Base-by-base conservation (phyloP, 352 stramenopile species). In the Pythium brassicae region DNA sequence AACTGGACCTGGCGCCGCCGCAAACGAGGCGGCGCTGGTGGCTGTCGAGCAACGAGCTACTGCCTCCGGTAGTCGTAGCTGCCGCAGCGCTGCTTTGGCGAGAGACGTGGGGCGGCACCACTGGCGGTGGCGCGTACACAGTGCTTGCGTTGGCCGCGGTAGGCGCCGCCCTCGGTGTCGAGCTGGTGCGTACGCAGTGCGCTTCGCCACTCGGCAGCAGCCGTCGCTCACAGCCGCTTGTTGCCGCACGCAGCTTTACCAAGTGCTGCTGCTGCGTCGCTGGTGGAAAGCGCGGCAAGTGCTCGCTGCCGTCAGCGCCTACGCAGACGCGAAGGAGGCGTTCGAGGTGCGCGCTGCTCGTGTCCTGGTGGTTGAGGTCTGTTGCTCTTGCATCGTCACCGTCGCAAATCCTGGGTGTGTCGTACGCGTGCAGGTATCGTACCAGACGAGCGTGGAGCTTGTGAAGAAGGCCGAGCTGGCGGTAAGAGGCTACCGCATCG, bases 381-480 rank as follows among this genome's bases (percentile, higher is more conserved):
- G 11, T 23, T 40, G n/a, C 20, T n/a, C 20, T 45, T 29, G n/a
- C 11, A 9, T 3, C 12, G 10, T n/a, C 22, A 15, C 35, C 3
- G 49, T n/a, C 44, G 34, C 46, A 23, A 43, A n/a, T 37, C 20
- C 17, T 55, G 48, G 9, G 12, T 39, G 20, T 29, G 14, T 37
- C n/a, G n/a, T 55, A n/a, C n/a, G n/a, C 2, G 23, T 20, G 6
- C 26, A 83, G 26, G 15, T 32, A 1, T 51, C 60, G 17, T 90
- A 77, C 48, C 50, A 54, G 23, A 26, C 39, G 9, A 74, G 55
- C 55, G 45, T 90, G 34, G 63, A 68, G 19, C 23, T 83, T 12
- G 61, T 88, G 39, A 90, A 90, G 62, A 76, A 71, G 23, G 76
- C 71, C 11, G 80, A 90, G 50, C 37, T 86, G 26, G 75, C 72